Conservation (phyloP, 768 basidiomycete species). For the Russula brevipes region DNA sequence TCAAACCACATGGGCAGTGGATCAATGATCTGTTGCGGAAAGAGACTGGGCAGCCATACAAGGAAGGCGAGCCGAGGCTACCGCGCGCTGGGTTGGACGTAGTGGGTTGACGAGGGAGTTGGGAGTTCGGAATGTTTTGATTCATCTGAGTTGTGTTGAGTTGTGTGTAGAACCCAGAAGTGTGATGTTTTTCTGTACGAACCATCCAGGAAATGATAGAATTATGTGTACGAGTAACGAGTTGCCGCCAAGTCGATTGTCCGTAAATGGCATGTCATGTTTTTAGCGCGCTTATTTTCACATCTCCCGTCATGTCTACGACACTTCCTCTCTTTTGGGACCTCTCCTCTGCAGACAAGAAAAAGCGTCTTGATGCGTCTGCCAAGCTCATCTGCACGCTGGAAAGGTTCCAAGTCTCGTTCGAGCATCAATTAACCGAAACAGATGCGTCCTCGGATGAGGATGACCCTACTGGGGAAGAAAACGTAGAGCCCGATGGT, state of each 20-base stretch:
- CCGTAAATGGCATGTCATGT: neutral
- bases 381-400: slow-evolving; percentile 76
- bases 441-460: slow-evolving; percentile 34
- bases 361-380: slow-evolving; percentile 78
- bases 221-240: neutral
- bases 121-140: neutral
- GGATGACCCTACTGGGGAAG: slow-evolving; percentile 1
- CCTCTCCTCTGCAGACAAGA: slow-evolving; percentile 74
- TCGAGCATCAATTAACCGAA: slow-evolving; percentile 39
- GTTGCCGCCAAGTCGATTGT: neutral
- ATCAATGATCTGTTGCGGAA: slow-evolving; percentile 74
- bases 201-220: neutral
- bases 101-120: slow-evolving; percentile 2
- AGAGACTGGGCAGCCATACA: slow-evolving; percentile 70
- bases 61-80: slow-evolving; percentile 61
- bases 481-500: slow-evolving; percentile 31
- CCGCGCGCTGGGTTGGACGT: slow-evolving; percentile 42
- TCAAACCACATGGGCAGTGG: slow-evolving; percentile 80
- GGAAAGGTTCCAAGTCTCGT: slow-evolving; percentile 77
- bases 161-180: slow-evolving; percentile 2
- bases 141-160: neutral
- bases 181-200: slow-evolving; percentile 3
- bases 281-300: neutral
- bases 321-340: slow-evolving; percentile 94
- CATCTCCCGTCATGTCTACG: slow-evolving; percentile 53